phyloP scores from a whole-genome alignment of 169 alveolate genomes.

The Cryptosporidium bovis region DNA sequence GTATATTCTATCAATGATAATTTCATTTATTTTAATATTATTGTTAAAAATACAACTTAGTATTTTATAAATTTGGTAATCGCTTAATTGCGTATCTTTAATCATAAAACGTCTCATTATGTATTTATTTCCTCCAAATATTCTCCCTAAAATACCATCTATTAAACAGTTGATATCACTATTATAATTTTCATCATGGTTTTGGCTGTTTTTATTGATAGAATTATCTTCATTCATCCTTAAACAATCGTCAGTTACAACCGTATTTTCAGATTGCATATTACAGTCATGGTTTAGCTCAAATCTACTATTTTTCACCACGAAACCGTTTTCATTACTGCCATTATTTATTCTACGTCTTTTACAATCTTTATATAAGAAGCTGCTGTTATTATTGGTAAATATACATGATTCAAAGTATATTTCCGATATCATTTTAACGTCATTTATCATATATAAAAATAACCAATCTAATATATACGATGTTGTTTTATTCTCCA shows the following conservation, averaged over 20 bases:
- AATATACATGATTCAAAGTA: constrained; percentile 29
- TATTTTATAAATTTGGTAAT: constrained; percentile 9
- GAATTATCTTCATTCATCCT: too few relatives aligned
- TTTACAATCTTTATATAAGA: neutral
- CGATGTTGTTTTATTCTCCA: neutral
- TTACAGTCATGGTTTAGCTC: too few relatives aligned
- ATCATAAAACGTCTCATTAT: neutral
- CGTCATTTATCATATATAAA: neutral
- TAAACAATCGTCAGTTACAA: too few relatives aligned
- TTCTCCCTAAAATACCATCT: too few relatives aligned
- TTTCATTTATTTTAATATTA: neutral
- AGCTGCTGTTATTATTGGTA: neutral
- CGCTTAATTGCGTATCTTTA: neutral
- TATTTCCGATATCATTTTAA: neutral
- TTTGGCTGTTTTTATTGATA: neutral
- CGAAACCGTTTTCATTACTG: too few relatives aligned
- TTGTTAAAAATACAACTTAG: neutral
- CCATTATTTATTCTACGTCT: constrained; percentile 1
- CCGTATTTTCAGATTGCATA: too few relatives aligned
- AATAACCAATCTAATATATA: constrained; percentile 28
- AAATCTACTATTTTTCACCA: too few relatives aligned
- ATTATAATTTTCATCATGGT: neutral
- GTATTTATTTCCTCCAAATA: neutral
- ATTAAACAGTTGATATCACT: too few relatives aligned
- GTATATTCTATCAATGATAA: neutral